Base-by-base conservation (phyloP, 805 yeast species). In the Starmerella sp. region DNA sequence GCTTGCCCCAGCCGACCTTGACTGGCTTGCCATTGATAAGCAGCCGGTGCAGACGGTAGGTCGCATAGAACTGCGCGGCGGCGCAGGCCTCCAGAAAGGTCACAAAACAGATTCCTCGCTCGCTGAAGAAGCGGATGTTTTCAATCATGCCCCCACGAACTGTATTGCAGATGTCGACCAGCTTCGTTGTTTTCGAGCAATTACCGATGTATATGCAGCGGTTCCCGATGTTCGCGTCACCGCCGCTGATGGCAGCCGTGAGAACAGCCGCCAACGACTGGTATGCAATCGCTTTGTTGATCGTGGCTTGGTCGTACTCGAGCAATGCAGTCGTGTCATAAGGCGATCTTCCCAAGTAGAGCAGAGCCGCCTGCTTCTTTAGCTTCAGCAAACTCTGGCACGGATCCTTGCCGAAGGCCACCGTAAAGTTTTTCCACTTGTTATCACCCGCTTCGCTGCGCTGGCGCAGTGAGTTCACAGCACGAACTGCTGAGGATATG, bases 241-340 rank as follows among this genome's bases (percentile, higher is more conserved):
- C 97, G 13, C 96, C 97, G 2, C 96, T 95, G 52, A 90, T 81
- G 0, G 95, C 84, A 0, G 96, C 96, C 64, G 91, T 90, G 38
- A 95, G 91, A n/a, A 96, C 96, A 6, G 97, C 96, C 1, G 97
- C 96, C 39, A 95, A 95, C 14, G 95, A 82, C 71, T 93, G 97
- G 69, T 88, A 95, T 39, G 91, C 86, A 54, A 90, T 75, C 1
- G 73, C 72, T 14, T 58, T 60, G 9, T 67, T 28, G 32, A 62
- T 35, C 7, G 31, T 22, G n/a, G 15, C 4, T 3, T 29, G 15
- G 14, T 42, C 42, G 32, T 39, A 51, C 22, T 43, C 47, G 9
- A 13, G 5, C 6, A 53, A 80, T 54, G 85, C 73, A 65, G 84
- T 86, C 65, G 86, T 95, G 77, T 83, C 79, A 32, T 95, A 93